These are phyloP conservation scores for Hypoxylon trugodes DNA, from an alignment of 495 filamentous ascomycete species.

Conservation along the genomic window DNA sequence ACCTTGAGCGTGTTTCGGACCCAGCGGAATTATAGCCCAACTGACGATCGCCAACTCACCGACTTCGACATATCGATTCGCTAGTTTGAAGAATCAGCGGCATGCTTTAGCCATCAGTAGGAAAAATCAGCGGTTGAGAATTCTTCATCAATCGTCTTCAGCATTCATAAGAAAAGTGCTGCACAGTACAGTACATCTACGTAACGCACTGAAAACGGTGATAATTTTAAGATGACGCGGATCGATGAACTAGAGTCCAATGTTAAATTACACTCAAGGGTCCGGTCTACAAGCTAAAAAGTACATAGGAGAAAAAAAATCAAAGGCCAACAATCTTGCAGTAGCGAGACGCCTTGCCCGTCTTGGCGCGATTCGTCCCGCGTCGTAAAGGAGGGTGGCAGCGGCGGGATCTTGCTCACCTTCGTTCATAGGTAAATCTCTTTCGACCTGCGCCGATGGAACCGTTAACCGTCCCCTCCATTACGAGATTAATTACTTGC, in stretches of 20 bases:
- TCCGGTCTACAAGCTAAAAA: not conserved
- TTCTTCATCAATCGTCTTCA: too few species aligned
- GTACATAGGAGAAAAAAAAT: too few species aligned
- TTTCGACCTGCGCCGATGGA: constrained; percentile 12
- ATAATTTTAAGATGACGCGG: constrained; percentile 14
- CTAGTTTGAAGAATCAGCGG: constrained; percentile 1
- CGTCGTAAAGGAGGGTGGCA: constrained; percentile 35
- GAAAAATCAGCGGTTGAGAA: constrained; percentile 2
- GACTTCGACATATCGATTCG: constrained; percentile 20
- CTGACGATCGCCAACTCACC: constrained; percentile 29
- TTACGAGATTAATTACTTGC: constrained; percentile 27
- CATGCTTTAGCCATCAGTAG: not conserved
- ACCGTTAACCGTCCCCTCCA: constrained; percentile 17
- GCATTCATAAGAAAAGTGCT: too few species aligned
- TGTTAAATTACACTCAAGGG: constrained; percentile 33
- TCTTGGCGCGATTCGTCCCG: constrained; percentile 35
- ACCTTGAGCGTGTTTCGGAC: constrained; percentile 18
- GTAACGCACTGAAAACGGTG: constrained; percentile 10
- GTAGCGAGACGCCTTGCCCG: constrained; percentile 37
- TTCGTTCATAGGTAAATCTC: not conserved
- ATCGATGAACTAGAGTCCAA: not conserved
- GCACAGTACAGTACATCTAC: too few species aligned
- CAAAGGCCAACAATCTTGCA: constrained; percentile 9
- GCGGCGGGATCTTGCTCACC: constrained; percentile 33
- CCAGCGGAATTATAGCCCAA: constrained; percentile 16